Base-by-base conservation (phyloP, 1,284 basidiomycete species). In the Cutaneotrichosporon cavernicola region DNA sequence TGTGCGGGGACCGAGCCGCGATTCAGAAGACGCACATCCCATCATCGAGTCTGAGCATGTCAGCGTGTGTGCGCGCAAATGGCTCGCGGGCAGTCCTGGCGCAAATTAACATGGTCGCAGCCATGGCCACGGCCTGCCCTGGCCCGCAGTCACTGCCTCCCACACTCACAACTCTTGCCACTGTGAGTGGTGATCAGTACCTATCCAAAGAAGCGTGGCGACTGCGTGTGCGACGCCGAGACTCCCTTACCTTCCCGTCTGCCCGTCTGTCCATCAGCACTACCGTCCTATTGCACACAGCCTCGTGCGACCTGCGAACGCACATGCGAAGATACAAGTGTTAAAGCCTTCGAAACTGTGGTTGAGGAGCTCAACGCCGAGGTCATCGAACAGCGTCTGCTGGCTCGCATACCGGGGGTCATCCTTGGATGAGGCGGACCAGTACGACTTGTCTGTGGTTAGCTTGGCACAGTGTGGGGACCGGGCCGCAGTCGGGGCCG, bases 301-400 rank as follows among this genome's bases (percentile, higher is more conserved):
- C 26, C 30, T 8, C 34, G 18, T 46, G 43, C 43, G 18, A n/a
- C 16, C 43, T 18, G 43, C 18, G 43, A 21, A 89, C 93, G 85
- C 82, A 97, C 92, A 96, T 80, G 94, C 93, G 79, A 97, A 85
- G 81, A 97, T 96, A 85, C 92, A 96, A 61, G 94, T 92, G 84
- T 99, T 98, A 83, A 97, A 99, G 30, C 96, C 97, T 56, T 90
- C 84, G 82, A 98, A 98, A 52, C 91, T 89, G 80, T 98, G 95
- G 77, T 98, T 90, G 72, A 99, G 84, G 59, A 99, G 82, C 74
- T 98, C 96, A 79, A 90, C 89, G 53, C 97, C 97, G 40, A 99
- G 82, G 83, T 98, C 96, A 70, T 96, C 88, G 80, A 93, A 98
- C 64, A 98, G 83, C 0, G 93, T 97, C 78, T 94, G 88, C 77